These are phyloP conservation scores for Claviceps lovelessii DNA, from an alignment of 2,329 filamentous ascomycete genomes.

Conservation along the genomic window DNA sequence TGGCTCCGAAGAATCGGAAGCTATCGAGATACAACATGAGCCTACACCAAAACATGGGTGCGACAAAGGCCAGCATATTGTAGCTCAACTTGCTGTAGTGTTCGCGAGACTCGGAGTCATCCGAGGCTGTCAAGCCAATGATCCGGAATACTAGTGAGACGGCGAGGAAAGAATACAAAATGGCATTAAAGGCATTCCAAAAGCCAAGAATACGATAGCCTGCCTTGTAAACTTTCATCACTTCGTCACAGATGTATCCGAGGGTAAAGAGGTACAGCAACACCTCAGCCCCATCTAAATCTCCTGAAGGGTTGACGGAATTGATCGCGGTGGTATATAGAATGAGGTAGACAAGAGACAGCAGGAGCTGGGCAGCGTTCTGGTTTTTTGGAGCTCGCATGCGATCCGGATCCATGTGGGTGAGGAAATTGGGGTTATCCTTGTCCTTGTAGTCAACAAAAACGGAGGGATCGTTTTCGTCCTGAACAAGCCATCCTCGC, in stretches of 20 bases:
- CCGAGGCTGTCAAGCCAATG: constrained; percentile 54
- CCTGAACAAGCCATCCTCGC: constrained; percentile 93
- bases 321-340: constrained; percentile 89
- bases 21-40: constrained; percentile 86
- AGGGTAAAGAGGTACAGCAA: constrained; percentile 82
- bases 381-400: constrained; percentile 90
- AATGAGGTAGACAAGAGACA: constrained; percentile 68
- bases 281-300: constrained; percentile 71
- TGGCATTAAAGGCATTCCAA: constrained; percentile 90
- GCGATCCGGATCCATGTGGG: constrained; percentile 82
- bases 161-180: constrained; percentile 65
- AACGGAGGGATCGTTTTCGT: constrained; percentile 75
- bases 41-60: constrained; percentile 94
- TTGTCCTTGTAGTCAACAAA: constrained; percentile 82
- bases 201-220: constrained; percentile 84
- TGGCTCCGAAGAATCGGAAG: constrained; percentile 90
- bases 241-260: constrained; percentile 79
- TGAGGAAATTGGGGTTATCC: constrained; percentile 61
- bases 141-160: constrained; percentile 69
- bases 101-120: constrained; percentile 30
- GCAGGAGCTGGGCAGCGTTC: constrained; percentile 73
- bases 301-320: constrained; percentile 73
- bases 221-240: constrained; percentile 84
- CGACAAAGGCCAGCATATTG: constrained; percentile 83
- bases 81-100: constrained; percentile 73